Conservation (phyloP, 2,329 filamentous ascomycete genomes). For the Pezicula radicicola region DNA sequence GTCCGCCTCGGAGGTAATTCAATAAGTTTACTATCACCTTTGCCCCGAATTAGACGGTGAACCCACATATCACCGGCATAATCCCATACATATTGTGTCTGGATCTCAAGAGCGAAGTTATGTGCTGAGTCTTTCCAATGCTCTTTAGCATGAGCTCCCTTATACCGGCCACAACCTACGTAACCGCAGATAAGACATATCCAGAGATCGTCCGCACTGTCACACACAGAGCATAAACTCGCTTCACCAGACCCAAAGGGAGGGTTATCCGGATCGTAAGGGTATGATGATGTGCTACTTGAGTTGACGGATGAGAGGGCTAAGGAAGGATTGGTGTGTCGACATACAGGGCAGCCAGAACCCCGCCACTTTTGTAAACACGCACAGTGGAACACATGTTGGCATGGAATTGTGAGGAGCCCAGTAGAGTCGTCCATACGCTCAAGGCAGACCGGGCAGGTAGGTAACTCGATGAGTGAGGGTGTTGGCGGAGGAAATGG, state of each 20-base stretch:
- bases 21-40: conserved; percentile 87
- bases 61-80: conserved; percentile 96
- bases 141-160: conserved; percentile 87
- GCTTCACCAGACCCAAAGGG: conserved; percentile 61
- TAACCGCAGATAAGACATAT: conserved; percentile 92
- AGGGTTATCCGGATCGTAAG: conserved; percentile 45
- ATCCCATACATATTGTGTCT: conserved; percentile 96
- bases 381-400: conserved; percentile 96
- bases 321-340: conserved; percentile 69
- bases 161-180: conserved; percentile 91
- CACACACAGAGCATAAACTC: conserved; percentile 78
- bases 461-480: conserved; percentile 85
- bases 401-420: conserved; percentile 90
- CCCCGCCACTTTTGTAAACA: conserved; percentile 97
- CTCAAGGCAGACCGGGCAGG: conserved; percentile 93
- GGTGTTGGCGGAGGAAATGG: conserved; percentile 70
- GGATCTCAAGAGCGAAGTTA: conserved; percentile 88
- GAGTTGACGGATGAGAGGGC: conserved; percentile 26
- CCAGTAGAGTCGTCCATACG: conserved; percentile 98
- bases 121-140: conserved; percentile 90
- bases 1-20: conserved; percentile 62
- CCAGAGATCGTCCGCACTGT: conserved; percentile 81
- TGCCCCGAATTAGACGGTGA: conserved; percentile 90
- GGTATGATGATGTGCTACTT: conserved; percentile 9
- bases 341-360: conserved; percentile 88